Evolutionary conservation across 306 rosid species (phyloP).

Genomic region (Sophora flavescens): DNA sequence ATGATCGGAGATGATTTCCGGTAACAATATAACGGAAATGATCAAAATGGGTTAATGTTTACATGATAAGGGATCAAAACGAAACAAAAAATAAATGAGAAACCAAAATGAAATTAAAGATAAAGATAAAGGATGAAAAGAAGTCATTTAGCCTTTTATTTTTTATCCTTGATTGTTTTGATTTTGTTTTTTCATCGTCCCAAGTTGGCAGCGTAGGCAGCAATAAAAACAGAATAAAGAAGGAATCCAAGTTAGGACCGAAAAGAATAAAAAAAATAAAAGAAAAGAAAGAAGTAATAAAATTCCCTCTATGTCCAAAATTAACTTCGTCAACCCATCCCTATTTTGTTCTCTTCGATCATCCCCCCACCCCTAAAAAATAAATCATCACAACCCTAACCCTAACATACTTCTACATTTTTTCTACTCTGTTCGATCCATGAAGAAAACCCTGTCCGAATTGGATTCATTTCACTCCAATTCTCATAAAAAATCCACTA

Average conservation of each 20-base stretch:
- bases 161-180: too few relatives aligned
- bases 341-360: not conserved
- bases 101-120: too few relatives aligned
- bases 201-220: constrained; percentile 9
- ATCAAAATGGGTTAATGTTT: too few relatives aligned
- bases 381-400: constrained; percentile 33
- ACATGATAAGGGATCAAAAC: too few relatives aligned
- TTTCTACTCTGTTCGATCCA: constrained; percentile 28
- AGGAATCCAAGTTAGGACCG: too few relatives aligned
- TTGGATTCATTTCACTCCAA: constrained; percentile 25
- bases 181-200: too few relatives aligned
- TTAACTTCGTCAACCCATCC: not conserved
- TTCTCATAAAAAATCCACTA: constrained; percentile 29
- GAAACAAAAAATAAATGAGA: too few relatives aligned
- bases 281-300: not conserved
- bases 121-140: too few relatives aligned
- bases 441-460: constrained; percentile 39
- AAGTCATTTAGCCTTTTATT: too few relatives aligned
- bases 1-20: too few relatives aligned
- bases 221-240: constrained; percentile 4
- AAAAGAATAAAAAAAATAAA: not conserved
- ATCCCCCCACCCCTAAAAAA: not conserved
- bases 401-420: constrained; percentile 12
- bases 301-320: constrained; percentile 26
- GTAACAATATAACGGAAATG: too few relatives aligned